Evolutionary conservation across 441 rosid genomes (phyloP).

Genomic region (Breynia disticha): DNA sequence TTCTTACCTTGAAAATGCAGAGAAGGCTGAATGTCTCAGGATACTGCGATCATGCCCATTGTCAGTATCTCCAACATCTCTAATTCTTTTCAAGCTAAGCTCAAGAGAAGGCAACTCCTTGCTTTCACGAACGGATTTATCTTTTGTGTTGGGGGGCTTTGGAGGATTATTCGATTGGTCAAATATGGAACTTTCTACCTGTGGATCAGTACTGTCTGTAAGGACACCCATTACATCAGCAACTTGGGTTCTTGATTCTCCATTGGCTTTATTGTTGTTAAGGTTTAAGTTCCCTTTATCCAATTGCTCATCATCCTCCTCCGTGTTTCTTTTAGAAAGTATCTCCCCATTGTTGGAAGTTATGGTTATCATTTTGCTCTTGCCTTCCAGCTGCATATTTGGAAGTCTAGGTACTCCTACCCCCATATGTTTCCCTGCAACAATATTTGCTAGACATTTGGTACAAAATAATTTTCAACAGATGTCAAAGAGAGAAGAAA

Average conservation of each 20-base stretch:
- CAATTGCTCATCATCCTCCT: conserved; percentile 12
- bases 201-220: conserved; percentile 15
- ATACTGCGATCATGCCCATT: conserved; percentile 37
- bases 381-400: conserved; percentile 15
- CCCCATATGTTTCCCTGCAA: conserved; percentile 33
- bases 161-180: conserved; percentile 19
- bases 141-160: conserved; percentile 23
- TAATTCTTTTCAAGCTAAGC: conserved; percentile 31
- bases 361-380: conserved; percentile 16
- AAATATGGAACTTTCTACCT: conserved; percentile 20
- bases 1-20: conserved; percentile 71
- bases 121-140: conserved; percentile 21
- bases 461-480: background rate
- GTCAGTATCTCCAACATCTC: conserved; percentile 25
- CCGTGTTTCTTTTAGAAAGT: conserved; percentile 20
- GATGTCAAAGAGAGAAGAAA: conserved; percentile 1
- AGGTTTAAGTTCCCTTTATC: conserved; percentile 29
- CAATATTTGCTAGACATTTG: conserved; percentile 26
- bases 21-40: conserved; percentile 53
- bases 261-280: conserved; percentile 16
- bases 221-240: conserved; percentile 15
- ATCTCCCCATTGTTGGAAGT: conserved; percentile 16
- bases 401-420: conserved; percentile 25
- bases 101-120: conserved; percentile 36
- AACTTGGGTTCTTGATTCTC: conserved; percentile 18